Base-by-base conservation (phyloP, 352 stramenopile species). In the Blastocystis sp. region DNA sequence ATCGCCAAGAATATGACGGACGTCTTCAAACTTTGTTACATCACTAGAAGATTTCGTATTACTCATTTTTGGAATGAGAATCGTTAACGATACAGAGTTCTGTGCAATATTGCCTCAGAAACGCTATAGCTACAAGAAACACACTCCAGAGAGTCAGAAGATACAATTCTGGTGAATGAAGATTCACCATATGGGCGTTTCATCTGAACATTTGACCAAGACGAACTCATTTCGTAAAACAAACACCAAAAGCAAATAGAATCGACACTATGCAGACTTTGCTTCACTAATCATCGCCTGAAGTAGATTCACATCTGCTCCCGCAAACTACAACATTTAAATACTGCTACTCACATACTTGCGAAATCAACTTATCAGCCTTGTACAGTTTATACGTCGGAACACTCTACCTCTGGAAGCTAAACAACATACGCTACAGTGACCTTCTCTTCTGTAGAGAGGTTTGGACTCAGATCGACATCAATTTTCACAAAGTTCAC, bases 401-500 rank as follows among this genome's bases (percentile, higher is more conserved):
- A 39, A 85, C 73, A 30, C 73, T 85, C 73, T 85, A 85, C 37
- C 3, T 41, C 20, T 34, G 16, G 20, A 55, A 20, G 24, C 26
- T 26, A 30, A 6, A 1, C 59, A 69, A 18, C 16, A 56, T 11
- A 24, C 45, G 20, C 55, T 53, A 89, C 78, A 53, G 47, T 63
- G 16, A 91, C 62, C 37, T 55, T 26, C 56, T 91, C 90, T 30
- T 76, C 37, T 18, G 50, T 50, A 45, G 87, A 26, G 3, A 91
- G 45, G 55, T 79, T 79, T n/a, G n/a, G 73, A n/a, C 50, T 70
- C 18, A 93, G 92, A 56, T 96, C 93, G 34, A 95, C 93, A 87
- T 96, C 93, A 65, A 96, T 93, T 59, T 93, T 94, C 54, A 91
- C 92, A 68, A 95, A 95, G 45, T 94, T 91, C 6, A 90, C 90